Evolutionary conservation across 768 basidiomycete genomes (phyloP).

Genomic region (Amyloporia xantha): DNA sequence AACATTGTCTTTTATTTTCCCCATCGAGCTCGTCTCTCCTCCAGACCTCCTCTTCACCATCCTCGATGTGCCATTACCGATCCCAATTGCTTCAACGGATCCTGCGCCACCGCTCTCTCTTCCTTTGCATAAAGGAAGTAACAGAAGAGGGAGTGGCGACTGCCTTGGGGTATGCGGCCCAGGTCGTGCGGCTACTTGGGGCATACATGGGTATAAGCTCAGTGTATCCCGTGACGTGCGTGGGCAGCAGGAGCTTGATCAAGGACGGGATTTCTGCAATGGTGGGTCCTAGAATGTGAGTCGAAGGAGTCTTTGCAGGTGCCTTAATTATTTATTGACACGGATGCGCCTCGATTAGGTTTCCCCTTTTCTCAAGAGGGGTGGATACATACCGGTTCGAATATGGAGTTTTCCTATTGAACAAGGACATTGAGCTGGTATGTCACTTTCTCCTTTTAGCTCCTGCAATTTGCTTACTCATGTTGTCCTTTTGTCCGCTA

Average conservation of each 20-base stretch:
- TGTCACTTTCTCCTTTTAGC: conserved; percentile 16
- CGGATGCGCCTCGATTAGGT: too few relatives aligned
- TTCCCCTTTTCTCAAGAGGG: conserved; percentile 89
- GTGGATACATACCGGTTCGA: conserved; percentile 97
- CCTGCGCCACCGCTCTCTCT: conserved; percentile 79
- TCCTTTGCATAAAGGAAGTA: conserved; percentile 55
- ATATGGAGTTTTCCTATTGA: conserved; percentile 93
- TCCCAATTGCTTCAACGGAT: conserved; percentile 65
- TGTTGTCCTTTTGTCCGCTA: conserved; percentile 30
- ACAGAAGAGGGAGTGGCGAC: conserved; percentile 86
- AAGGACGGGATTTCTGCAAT: conserved; percentile 91
- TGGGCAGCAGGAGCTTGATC: conserved; percentile 87
- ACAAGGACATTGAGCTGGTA: conserved; percentile 96
- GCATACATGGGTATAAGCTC: conserved; percentile 70
- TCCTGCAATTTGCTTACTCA: too few relatives aligned
- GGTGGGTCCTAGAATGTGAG: conserved; percentile 91
- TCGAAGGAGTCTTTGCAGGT: conserved; percentile 10
- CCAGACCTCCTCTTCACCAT: conserved; percentile 88
- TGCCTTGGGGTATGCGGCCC: conserved; percentile 85
- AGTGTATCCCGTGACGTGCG: conserved; percentile 84
- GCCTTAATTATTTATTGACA: not conserved
- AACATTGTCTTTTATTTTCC: conserved; percentile 71
- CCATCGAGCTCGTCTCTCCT: conserved; percentile 80
- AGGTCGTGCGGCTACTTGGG: conserved; percentile 78
- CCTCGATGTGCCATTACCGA: conserved; percentile 82